phyloP scores from a whole-genome alignment of 257 asterid species.

The Penstemon newberryi region DNA sequence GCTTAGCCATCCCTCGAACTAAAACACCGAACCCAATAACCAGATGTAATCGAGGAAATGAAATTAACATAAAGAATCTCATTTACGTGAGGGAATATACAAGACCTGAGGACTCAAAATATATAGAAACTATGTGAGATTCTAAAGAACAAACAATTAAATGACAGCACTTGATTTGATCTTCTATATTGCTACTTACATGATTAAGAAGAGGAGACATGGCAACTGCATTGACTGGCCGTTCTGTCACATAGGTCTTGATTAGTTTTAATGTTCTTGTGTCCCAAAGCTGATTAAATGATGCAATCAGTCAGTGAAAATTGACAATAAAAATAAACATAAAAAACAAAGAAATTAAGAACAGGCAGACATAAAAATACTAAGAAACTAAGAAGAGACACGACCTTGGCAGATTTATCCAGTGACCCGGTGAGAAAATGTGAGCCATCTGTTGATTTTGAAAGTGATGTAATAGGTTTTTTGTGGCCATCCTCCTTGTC shows the following conservation, averaged over 20 bases:
- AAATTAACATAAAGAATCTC: not conserved
- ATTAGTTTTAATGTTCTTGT: constrained; percentile 67
- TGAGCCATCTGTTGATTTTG: constrained; percentile 70
- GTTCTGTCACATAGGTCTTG: constrained; percentile 73
- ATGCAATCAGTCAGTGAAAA: constrained; percentile 23
- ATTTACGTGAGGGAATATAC: not conserved
- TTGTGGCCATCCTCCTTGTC: constrained; percentile 77
- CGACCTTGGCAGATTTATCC: constrained; percentile 92
- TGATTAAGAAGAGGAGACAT: constrained; percentile 93
- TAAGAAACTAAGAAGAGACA: not conserved
- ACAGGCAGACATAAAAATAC: too few relatives aligned
- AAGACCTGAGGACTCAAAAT: not conserved
- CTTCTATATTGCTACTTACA: constrained; percentile 44
- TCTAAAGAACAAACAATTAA: not conserved
- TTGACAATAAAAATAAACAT: not conserved
- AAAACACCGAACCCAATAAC: not conserved
- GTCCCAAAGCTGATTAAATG: constrained; percentile 82
- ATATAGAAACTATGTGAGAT: not conserved
- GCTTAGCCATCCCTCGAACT: not conserved
- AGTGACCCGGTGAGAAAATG: constrained; percentile 86
- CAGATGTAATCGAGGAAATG: not conserved
- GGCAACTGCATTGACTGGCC: constrained; percentile 89
- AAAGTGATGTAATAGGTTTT: constrained; percentile 75
- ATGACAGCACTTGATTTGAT: not conserved
- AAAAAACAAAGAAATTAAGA: not conserved